A percentile compares a stretch with the other conserved stretches of the same genome.
Evolutionary conservation across 2,329 filamentous ascomycete species (phyloP).

Genomic region (Bipolaris cookei): DNA sequence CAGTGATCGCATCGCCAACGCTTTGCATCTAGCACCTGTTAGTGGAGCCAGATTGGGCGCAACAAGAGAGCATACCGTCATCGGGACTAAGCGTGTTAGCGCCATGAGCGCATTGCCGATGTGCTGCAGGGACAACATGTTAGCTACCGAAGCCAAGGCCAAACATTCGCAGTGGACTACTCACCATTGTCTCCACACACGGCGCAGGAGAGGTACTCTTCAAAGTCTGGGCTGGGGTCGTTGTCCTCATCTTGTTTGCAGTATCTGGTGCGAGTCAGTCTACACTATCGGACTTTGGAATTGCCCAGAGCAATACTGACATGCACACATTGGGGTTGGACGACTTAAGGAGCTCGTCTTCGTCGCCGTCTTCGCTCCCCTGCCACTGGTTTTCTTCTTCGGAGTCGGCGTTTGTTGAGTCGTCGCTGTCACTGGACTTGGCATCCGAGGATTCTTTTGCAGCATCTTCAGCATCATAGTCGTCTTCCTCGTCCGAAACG

Average conservation of each 20-base stretch:
- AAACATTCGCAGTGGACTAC: constrained; percentile 48
- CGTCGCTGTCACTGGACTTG: constrained; percentile 49
- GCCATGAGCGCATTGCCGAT: constrained; percentile 85
- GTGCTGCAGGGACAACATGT: constrained; percentile 68
- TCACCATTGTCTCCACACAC: constrained; percentile 83
- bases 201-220: constrained; percentile 76
- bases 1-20: constrained; percentile 69
- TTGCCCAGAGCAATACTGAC: constrained; percentile 55
- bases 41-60: constrained; percentile 21
- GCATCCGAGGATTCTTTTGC: constrained; percentile 46
- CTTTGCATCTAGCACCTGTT: constrained; percentile 56
- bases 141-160: constrained; percentile 48
- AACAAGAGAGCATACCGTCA: constrained; percentile 62
- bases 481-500: constrained; percentile 50
- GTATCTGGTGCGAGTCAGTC: constrained; percentile 62
- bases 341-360: constrained; percentile 61
- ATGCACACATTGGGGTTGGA: constrained; percentile 66
- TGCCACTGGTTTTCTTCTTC: constrained; percentile 64
- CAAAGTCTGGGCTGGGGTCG: constrained; percentile 80
- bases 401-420: constrained; percentile 55
- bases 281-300: background rate
- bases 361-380: constrained; percentile 61
- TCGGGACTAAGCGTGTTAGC: constrained; percentile 67
- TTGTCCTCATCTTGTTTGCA: constrained; percentile 84
- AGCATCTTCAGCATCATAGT: constrained; percentile 50